Conservation (phyloP, 495 filamentous ascomycete species). For the Emericellopsis terricola region DNA sequence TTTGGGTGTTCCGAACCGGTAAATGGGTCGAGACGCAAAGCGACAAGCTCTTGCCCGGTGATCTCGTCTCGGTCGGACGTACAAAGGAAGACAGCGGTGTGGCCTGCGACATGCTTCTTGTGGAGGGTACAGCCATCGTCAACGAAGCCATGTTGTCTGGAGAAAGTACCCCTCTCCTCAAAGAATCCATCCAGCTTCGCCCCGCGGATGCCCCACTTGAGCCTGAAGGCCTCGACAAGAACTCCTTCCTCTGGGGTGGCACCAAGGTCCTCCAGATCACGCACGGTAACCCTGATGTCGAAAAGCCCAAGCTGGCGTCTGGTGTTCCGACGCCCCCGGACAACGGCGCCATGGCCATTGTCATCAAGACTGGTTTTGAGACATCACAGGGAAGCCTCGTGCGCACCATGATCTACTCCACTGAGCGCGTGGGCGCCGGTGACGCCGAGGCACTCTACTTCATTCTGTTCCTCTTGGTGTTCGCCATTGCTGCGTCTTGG, state of each 20-base stretch:
- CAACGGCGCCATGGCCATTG: slow-evolving; percentile 82
- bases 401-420: slow-evolving; percentile 99
- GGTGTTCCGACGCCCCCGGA: slow-evolving; percentile 65
- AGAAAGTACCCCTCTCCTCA: slow-evolving; percentile 90
- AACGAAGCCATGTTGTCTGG: slow-evolving; percentile 99
- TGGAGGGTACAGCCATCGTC: slow-evolving; percentile 92
- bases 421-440: slow-evolving; percentile 93
- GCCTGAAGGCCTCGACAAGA: slow-evolving; percentile 85
- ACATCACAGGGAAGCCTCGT: slow-evolving; percentile 95
- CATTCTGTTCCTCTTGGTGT: slow-evolving; percentile 90
- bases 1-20: slow-evolving; percentile 71
- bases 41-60: slow-evolving; percentile 89
- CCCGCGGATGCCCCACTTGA: slow-evolving; percentile 74
- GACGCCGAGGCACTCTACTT: slow-evolving; percentile 89
- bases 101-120: slow-evolving; percentile 88
- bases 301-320: slow-evolving; percentile 43
- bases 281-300: slow-evolving; percentile 61
- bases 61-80: slow-evolving; percentile 81
- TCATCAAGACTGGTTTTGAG: slow-evolving; percentile 96
- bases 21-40: slow-evolving; percentile 83
- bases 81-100: slow-evolving; percentile 96
- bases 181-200: slow-evolving; percentile 87
- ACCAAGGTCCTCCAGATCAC: slow-evolving; percentile 95
- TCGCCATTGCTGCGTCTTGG: slow-evolving; percentile 97
- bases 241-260: slow-evolving; percentile 85